Evolutionary conservation across 2,329 filamentous ascomycete genomes (phyloP).

Genomic region (Sphaerulina populicola): DNA sequence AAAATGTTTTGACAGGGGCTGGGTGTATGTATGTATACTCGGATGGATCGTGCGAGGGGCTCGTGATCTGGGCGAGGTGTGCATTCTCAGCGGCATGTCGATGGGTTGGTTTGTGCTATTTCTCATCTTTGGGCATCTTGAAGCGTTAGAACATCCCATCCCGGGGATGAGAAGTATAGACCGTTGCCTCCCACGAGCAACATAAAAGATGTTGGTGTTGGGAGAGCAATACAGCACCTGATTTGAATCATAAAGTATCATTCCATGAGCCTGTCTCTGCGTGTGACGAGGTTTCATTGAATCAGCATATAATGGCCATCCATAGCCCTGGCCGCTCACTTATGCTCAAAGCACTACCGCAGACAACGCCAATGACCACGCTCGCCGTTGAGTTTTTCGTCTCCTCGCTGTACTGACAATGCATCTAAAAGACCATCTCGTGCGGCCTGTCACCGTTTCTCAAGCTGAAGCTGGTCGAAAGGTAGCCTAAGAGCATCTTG

Average conservation of each 20-base stretch:
- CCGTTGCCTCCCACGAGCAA: too few species aligned
- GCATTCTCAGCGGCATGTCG: too few species aligned
- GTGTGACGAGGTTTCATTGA: constrained; percentile 17
- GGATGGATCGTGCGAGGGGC: too few species aligned
- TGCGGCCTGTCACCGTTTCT: constrained; percentile 99
- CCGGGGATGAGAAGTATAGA: neutral
- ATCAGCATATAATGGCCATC: constrained; percentile 12
- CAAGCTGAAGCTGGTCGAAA: constrained; percentile 92
- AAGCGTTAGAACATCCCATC: neutral
- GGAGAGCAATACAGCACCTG: neutral
- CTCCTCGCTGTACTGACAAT: constrained; percentile 15
- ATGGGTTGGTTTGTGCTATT: neutral
- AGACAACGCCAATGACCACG: constrained; percentile 18
- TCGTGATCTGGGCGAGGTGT: too few species aligned
- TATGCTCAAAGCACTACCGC: constrained; percentile 15
- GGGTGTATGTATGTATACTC: too few species aligned
- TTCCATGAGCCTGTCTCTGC: constrained; percentile 10
- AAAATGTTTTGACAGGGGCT: too few species aligned
- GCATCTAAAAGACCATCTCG: constrained; percentile 95
- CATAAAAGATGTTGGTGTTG: neutral
- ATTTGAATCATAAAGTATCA: constrained; percentile 10
- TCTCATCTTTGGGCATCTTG: neutral
- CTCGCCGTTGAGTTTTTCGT: constrained; percentile 19
- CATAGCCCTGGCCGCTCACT: constrained; percentile 6
- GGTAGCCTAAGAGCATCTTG: constrained; percentile 86